These are phyloP conservation scores for Pulicaria dysenterica DNA, from an alignment of 129 eudicot species.

Conservation along the genomic window DNA sequence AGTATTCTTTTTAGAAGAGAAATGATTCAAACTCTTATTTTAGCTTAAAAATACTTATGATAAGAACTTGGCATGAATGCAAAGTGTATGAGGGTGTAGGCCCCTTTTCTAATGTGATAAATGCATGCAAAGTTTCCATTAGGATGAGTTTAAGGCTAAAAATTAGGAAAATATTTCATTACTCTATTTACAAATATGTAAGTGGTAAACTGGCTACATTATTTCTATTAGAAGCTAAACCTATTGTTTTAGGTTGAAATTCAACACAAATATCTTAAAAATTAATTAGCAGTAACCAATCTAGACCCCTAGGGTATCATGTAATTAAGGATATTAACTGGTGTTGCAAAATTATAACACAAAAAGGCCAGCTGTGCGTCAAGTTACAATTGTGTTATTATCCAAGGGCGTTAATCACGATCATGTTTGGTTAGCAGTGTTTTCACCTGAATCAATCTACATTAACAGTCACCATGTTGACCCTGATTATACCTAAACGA, in stretches of 20 bases:
- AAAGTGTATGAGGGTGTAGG: too few species aligned
- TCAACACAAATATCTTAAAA: not conserved
- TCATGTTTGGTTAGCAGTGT: too few species aligned
- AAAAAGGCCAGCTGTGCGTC: not conserved
- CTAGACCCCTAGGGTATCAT: not conserved
- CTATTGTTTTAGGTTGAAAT: not conserved
- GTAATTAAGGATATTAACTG: not conserved
- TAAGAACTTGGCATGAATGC: too few species aligned
- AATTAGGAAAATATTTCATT: too few species aligned
- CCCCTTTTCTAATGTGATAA: too few species aligned
- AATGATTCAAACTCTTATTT: too few species aligned
- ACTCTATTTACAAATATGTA: not conserved
- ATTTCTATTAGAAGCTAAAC: not conserved
- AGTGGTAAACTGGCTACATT: too few species aligned
- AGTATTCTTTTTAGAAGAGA: not conserved
- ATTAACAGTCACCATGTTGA: not conserved
- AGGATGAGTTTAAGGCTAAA: too few species aligned
- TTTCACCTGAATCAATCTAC: not conserved
- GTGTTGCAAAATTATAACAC: not conserved
- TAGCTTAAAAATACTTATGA: too few species aligned
- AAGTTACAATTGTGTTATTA: too few species aligned
- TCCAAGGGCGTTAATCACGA: too few species aligned
- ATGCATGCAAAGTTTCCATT: too few species aligned
- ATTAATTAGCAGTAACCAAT: not conserved
- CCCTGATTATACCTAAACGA: constrained; percentile 5